Evolutionary conservation across 495 filamentous ascomycete genomes (phyloP), one percentile per base, ranked within the genome.

Genomic region (Penicillium canariense): DNA sequence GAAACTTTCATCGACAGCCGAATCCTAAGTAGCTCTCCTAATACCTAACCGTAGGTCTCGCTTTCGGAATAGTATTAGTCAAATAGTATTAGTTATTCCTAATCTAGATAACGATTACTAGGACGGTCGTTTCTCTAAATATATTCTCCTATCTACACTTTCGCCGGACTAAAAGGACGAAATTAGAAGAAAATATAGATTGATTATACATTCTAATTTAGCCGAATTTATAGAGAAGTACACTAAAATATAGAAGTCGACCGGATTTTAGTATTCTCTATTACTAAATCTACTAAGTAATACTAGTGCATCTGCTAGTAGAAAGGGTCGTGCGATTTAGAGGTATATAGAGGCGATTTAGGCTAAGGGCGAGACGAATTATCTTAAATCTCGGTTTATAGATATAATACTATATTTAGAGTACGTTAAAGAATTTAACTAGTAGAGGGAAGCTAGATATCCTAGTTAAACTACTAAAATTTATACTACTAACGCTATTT

Each of bases 141-240:
- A 57, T 51, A 34, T 39, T 45, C 36, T 46, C 48, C 40, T 57
- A 35, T 49, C 54, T 26, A 28, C 47, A 27, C 47, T 57, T 51
- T 28, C 22, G 23, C 27, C 28, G 15, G 26, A 52, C 39, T 4
- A 51, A 47, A 57, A 51, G 38, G 40, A 57, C 14, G 31, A 51
- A 36, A 57, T 57, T 27, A n/a, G 51, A 57, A 57, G 38, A 17
- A 51, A 57, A 52, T 34, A 47, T 38, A 57, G 36, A 7, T 26
- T 20, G 34, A 18, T 38, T 57, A 39, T 57, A 17, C 31, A 47
- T 6, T 31, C 54, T 52, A 28, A 57, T 57, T 47, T 57, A 28
- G 30, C 54, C 20, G 48, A 52, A 46, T 57, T 57, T 27, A 51
- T 51, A 14, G 54, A 46, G 15, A 51, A 51, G 40, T 27, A 51